phyloP scores from a whole-genome alignment of 495 filamentous ascomycete genomes.

The Penicillium coffeae region DNA sequence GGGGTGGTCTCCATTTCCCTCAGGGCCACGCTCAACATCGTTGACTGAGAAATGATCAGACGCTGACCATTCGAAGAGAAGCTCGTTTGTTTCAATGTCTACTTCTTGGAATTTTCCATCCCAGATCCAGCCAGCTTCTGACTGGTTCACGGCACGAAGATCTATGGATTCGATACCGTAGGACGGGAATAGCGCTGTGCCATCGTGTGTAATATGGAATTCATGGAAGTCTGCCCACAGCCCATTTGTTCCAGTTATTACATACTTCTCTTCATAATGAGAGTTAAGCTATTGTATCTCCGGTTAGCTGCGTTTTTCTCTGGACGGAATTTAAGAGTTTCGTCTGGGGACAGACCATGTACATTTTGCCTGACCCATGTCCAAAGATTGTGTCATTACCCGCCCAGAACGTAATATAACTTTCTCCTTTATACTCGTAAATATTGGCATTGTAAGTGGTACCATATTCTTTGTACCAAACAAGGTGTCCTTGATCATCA shows the following conservation, averaged over 20 bases:
- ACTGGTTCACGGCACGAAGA: constrained; percentile 36
- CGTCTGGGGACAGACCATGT: constrained; percentile 48
- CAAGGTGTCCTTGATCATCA: constrained; percentile 38
- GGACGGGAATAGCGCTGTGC: constrained; percentile 49
- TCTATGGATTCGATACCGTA: constrained; percentile 43
- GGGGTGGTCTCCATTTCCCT: constrained; percentile 16
- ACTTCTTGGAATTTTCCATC: constrained; percentile 52
- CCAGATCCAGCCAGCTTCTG: constrained; percentile 45
- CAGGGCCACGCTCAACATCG: constrained; percentile 19
- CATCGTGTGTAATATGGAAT: constrained; percentile 43
- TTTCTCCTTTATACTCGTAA: constrained; percentile 34
- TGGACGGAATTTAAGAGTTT: too few relatives aligned
- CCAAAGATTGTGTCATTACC: constrained; percentile 45
- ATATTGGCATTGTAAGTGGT: constrained; percentile 42
- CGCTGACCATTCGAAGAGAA: constrained; percentile 42
- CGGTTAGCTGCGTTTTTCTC: too few relatives aligned
- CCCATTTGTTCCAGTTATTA: constrained; percentile 31
- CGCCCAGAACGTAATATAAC: constrained; percentile 50
- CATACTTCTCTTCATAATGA: constrained; percentile 44
- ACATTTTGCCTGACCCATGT: constrained; percentile 45
- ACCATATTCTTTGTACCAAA: constrained; percentile 37
- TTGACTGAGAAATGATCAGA: constrained; percentile 34
- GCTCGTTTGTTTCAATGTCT: constrained; percentile 37
- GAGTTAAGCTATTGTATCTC: constrained; percentile 48
- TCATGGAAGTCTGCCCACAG: constrained; percentile 41